These are phyloP conservation scores for Neurospora sp. DNA, from an alignment of 495 filamentous ascomycete genomes.

Conservation along the genomic window DNA sequence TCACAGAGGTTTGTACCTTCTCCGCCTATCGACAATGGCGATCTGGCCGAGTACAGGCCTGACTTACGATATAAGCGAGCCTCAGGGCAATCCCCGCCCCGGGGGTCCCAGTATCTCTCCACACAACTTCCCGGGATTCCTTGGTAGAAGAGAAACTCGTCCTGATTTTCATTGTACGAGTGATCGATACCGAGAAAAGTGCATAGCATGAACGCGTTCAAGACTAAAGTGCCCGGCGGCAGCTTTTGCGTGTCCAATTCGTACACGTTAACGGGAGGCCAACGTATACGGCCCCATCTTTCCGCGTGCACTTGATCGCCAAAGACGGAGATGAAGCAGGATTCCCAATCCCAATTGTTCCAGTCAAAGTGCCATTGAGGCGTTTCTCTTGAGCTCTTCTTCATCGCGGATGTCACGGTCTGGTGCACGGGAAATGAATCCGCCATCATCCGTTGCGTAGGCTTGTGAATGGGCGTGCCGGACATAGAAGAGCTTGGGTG, in stretches of 20 bases:
- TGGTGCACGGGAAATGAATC: neutral
- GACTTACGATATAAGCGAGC: neutral
- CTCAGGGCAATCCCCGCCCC: neutral
- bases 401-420: neutral
- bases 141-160: neutral
- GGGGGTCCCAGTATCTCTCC: neutral
- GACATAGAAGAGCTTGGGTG: neutral
- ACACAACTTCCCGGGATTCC: neutral
- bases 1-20: no score
- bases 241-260: neutral
- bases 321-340: neutral
- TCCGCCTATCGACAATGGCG: no score
- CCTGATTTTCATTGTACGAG: accelerated
- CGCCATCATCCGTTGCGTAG: neutral
- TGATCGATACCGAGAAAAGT: neutral
- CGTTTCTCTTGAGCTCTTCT: neutral
- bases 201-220: neutral
- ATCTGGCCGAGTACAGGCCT: neutral
- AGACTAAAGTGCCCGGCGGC: neutral
- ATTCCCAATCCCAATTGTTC: neutral
- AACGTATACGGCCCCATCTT: neutral
- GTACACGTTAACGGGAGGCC: neutral
- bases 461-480: neutral
- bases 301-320: neutral
- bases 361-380: neutral